These are phyloP conservation scores for Globisporangium okanoganense DNA, from an alignment of 352 stramenopile species.

Conservation along the genomic window DNA sequence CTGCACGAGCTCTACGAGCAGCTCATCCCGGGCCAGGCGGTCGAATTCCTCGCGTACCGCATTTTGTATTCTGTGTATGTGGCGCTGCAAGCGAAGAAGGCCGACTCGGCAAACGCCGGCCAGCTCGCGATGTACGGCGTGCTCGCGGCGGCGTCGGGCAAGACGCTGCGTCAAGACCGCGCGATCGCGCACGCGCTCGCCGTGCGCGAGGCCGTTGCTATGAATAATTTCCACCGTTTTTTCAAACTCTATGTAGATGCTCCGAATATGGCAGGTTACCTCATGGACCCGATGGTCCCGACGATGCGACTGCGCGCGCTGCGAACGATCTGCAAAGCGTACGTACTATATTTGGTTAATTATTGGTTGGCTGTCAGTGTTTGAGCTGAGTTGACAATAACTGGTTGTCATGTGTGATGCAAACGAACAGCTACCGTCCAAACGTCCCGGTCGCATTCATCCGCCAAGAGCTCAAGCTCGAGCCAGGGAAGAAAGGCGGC, in stretches of 20 bases:
- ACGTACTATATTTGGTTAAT: slow-evolving; percentile 21
- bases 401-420: background rate
- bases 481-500: slow-evolving; percentile 55
- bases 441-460: slow-evolving; percentile 74
- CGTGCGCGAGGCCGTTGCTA: slow-evolving; percentile 76
- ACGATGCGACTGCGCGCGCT: slow-evolving; percentile 78
- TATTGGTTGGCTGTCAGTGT: slow-evolving; percentile 15
- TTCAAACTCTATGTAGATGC: slow-evolving; percentile 85
- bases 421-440: slow-evolving; percentile 55
- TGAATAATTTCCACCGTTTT: slow-evolving; percentile 88
- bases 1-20: slow-evolving; percentile 87
- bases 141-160: slow-evolving; percentile 38
- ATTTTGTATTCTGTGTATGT: slow-evolving; percentile 91
- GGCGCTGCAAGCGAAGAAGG: slow-evolving; percentile 83
- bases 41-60: slow-evolving; percentile 87
- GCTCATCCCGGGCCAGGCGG: slow-evolving; percentile 57
- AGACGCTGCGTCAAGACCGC: slow-evolving; percentile 44
- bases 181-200: slow-evolving; percentile 66
- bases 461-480: slow-evolving; percentile 64
- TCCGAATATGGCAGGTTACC: slow-evolving; percentile 88
- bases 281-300: slow-evolving; percentile 86
- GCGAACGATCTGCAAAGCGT: slow-evolving; percentile 87
- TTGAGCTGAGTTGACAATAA: background rate
- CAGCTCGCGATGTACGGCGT: slow-evolving; percentile 86
- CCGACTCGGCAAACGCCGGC: slow-evolving; percentile 69